A percentile compares a stretch with the other conserved stretches of the same genome.
Conservation (phyloP, 179 eudicot species). For the Sideroxylon spinosum region DNA sequence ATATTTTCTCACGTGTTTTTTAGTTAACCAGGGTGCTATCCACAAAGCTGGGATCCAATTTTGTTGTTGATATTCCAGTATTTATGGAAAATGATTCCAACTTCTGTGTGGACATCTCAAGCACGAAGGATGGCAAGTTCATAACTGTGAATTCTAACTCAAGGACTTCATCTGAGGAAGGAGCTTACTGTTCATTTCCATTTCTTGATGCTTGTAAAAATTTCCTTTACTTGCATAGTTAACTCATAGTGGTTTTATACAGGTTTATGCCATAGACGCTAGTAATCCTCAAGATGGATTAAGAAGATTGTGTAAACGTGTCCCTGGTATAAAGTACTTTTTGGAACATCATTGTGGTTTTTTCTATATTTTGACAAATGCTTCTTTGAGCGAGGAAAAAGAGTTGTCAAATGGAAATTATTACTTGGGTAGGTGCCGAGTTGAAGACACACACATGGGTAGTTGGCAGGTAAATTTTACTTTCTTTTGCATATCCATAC, state of each 20-base stretch:
- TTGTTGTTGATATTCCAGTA: constrained; percentile 36
- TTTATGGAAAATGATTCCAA: constrained; percentile 72
- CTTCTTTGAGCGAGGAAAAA: constrained; percentile 34
- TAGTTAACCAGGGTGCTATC: constrained; percentile 55
- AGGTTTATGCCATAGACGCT: constrained; percentile 77
- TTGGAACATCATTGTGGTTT: constrained; percentile 83
- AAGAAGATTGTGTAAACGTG: constrained; percentile 62
- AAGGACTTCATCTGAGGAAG: constrained; percentile 94
- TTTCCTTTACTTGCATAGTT: constrained; percentile 3
- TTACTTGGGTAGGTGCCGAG: constrained; percentile 58
- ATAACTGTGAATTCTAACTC: constrained; percentile 93
- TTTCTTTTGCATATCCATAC: background rate
- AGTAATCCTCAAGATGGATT: constrained; percentile 48
- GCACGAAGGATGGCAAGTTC: constrained; percentile 93
- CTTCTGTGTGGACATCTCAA: constrained; percentile 83
- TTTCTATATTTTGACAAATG: constrained; percentile 79
- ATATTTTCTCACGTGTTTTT: constrained; percentile 27
- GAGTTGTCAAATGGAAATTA: constrained; percentile 44
- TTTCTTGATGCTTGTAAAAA: constrained; percentile 10
- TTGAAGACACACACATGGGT: constrained; percentile 44
- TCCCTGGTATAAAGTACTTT: constrained; percentile 69
- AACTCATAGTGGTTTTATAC: constrained; percentile 28
- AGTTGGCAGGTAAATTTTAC: constrained; percentile 57
- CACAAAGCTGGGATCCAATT: constrained; percentile 49
- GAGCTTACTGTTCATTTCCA: constrained; percentile 28